Evolutionary conservation across 352 stramenopile species (phyloP).

Genomic region (Phytophthora cactorum): DNA sequence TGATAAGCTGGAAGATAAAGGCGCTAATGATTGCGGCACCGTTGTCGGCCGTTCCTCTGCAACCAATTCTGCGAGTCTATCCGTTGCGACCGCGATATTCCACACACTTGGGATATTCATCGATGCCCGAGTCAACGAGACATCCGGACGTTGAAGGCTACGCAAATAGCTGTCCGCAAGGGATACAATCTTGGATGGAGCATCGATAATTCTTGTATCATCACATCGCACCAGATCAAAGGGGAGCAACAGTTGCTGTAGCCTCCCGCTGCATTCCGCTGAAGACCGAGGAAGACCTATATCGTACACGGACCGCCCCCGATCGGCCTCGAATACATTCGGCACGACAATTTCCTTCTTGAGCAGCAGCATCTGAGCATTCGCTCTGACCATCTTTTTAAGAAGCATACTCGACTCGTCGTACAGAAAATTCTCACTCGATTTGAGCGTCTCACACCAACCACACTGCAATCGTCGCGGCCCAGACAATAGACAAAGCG

Average conservation of each 20-base stretch:
- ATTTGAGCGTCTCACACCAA: constrained; percentile 21
- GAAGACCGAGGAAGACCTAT: neutral
- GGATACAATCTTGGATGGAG: constrained; percentile 26
- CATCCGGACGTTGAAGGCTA: constrained; percentile 18
- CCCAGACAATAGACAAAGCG: neutral
- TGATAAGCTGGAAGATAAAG: neutral
- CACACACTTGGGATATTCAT: constrained; percentile 44
- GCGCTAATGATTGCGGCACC: neutral
- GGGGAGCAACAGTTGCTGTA: constrained; percentile 38
- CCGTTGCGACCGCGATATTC: constrained; percentile 16
- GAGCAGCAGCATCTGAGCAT: constrained; percentile 19
- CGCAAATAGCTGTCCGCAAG: constrained; percentile 25
- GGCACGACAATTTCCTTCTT: constrained; percentile 26
- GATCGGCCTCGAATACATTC: constrained; percentile 25
- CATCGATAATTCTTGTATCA: constrained; percentile 17
- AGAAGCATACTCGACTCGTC: constrained; percentile 28
- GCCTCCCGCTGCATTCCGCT: neutral
- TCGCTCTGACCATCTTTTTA: constrained; percentile 21
- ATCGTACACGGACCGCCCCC: neutral
- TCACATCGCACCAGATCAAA: constrained; percentile 32
- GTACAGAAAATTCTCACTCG: constrained; percentile 14
- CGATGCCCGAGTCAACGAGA: constrained; percentile 39
- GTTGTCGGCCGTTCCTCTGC: constrained; percentile 15
- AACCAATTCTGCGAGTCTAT: constrained; percentile 11
- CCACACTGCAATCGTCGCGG: constrained; percentile 22